Evolutionary conservation across 1,284 basidiomycete genomes (phyloP), one percentile per base, ranked within the genome.

Genomic region (Cutaneotrichosporon sp.): DNA sequence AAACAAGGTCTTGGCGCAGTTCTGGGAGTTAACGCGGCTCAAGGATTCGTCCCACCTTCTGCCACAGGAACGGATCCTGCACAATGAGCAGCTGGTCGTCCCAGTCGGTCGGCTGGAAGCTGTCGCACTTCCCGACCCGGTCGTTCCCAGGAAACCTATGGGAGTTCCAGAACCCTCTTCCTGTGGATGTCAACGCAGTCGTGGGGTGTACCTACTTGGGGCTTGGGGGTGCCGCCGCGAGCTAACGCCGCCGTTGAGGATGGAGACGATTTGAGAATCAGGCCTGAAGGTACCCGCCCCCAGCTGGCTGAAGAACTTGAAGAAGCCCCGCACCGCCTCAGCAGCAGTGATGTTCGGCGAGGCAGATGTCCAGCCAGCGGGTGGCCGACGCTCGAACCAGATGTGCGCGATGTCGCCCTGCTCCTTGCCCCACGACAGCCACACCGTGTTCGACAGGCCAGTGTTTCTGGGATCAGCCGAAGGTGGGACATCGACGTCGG

Each of bases 61-160:
- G 65, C 69, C 75, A 76, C 36, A 81, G 66, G 64, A 81, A 79
- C 3, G 79, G 79, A 60, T 81, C 79, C 58, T 80, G 79, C 1
- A 80, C 75, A 18, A 80, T 69, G 16, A 80, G 47, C 29, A 52
- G 51, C 33, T 66, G 65, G 53, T 71, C 65, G 7, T 58, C 59
- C 79, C 79, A 80, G 33, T 64, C 66, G 16, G 60, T 54, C 6
- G 75, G 77, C 60, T 77, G 76, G 13, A 72, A 68, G 13, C 45
- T 25, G 53, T 67, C 67, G 1, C 70, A 74, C 46, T 68, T 75
- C 13, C 71, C 73, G 67, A 73, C 71, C 9, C 27, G 36, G 10
- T 20, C 52, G 62, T 72, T 25, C 2, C 34, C 34, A 16, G 33
- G 51, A 8, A 38, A 25, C 22, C 22, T 4, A 5, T 22, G 22